Percentiles rank a stretch among this genome's conserved stretches.
Evolutionary conservation across 2,329 filamentous ascomycete species (phyloP).

Genomic region (Penicillium crustosum): DNA sequence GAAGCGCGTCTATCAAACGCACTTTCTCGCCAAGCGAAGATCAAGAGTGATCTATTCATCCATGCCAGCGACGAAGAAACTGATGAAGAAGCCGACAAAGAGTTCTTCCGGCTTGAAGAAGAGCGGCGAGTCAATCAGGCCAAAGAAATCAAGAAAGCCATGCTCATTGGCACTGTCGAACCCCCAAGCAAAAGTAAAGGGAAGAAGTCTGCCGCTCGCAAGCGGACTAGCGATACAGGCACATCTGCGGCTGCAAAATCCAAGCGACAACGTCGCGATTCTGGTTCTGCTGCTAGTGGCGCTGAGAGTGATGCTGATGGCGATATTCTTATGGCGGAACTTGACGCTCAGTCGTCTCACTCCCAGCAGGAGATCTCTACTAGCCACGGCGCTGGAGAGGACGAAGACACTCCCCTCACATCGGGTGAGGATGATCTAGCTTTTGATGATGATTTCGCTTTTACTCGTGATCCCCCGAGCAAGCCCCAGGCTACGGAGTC

Average conservation of each 20-base stretch:
- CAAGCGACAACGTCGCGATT: slow-evolving; percentile 34
- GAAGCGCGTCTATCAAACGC: slow-evolving; percentile 65
- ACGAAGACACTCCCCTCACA: slow-evolving; percentile 27
- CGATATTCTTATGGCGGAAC: slow-evolving; percentile 35
- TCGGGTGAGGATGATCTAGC: slow-evolving; percentile 35
- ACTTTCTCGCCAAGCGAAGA: slow-evolving; percentile 71
- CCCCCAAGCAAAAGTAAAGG: slow-evolving; percentile 30
- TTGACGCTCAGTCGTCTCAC: slow-evolving; percentile 18
- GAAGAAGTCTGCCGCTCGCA: slow-evolving; percentile 31
- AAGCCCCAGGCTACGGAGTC: slow-evolving; percentile 10
- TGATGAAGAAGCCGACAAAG: slow-evolving; percentile 70
- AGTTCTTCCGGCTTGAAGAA: slow-evolving; percentile 78
- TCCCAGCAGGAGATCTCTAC: slow-evolving; percentile 19
- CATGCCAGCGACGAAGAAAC: slow-evolving; percentile 83
- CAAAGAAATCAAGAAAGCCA: slow-evolving; percentile 50
- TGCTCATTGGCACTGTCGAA: slow-evolving; percentile 43
- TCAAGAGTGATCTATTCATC: slow-evolving; percentile 83
- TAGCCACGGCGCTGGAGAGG: slow-evolving; percentile 17
- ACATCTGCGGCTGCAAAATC: slow-evolving; percentile 22
- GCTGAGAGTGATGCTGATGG: slow-evolving; percentile 28
- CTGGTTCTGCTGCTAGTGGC: slow-evolving; percentile 17
- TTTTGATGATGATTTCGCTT: slow-evolving; percentile 38
- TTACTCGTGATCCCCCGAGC: slow-evolving; percentile 28
- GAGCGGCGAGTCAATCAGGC: slow-evolving; percentile 59
- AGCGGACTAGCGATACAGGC: slow-evolving; percentile 32